Percentiles rank a stretch among this genome's conserved stretches.
Evolutionary conservation across 768 basidiomycete species (phyloP).

Genomic region (Phanerochaete sordida): DNA sequence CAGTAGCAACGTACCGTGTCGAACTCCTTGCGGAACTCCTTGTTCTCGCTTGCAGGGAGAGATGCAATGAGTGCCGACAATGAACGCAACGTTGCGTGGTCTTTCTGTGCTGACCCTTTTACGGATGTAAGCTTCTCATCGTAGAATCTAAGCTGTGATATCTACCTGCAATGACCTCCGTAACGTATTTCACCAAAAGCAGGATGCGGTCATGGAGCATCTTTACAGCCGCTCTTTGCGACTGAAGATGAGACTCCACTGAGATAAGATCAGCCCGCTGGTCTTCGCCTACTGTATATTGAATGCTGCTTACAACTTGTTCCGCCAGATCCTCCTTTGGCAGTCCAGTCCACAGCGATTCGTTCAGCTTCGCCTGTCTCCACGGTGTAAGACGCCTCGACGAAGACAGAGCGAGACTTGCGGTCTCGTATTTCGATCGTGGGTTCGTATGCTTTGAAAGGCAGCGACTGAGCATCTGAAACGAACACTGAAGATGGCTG

Average conservation of each 20-base stretch:
- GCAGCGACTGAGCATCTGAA: constrained; percentile 70
- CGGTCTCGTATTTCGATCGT: constrained; percentile 82
- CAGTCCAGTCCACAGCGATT: constrained; percentile 96
- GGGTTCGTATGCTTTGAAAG: constrained; percentile 92
- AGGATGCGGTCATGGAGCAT: constrained; percentile 94
- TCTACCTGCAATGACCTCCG: constrained; percentile 70
- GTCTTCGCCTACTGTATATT: too few species aligned
- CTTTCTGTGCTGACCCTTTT: constrained; percentile 67
- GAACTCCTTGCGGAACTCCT: constrained; percentile 84
- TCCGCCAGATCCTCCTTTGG: constrained; percentile 78
- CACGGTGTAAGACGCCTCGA: constrained; percentile 82
- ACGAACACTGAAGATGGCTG: constrained; percentile 51
- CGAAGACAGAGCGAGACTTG: constrained; percentile 72
- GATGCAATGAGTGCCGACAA: constrained; percentile 85
- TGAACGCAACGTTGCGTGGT: constrained; percentile 80
- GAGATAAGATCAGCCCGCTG: constrained; percentile 1
- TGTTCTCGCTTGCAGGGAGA: constrained; percentile 82
- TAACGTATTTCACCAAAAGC: constrained; percentile 83
- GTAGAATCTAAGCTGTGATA: neutral
- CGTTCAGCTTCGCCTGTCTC: constrained; percentile 99
- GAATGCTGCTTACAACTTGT: constrained; percentile 60
- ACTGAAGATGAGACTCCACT: constrained; percentile 91
- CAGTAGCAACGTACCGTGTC: constrained; percentile 52
- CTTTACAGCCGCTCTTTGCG: constrained; percentile 91
- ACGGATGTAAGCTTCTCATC: neutral